Evolutionary conservation across 2,329 filamentous ascomycete species (phyloP), one percentile per base, ranked within the genome.

Genomic region (Trichoderma lentiforme): DNA sequence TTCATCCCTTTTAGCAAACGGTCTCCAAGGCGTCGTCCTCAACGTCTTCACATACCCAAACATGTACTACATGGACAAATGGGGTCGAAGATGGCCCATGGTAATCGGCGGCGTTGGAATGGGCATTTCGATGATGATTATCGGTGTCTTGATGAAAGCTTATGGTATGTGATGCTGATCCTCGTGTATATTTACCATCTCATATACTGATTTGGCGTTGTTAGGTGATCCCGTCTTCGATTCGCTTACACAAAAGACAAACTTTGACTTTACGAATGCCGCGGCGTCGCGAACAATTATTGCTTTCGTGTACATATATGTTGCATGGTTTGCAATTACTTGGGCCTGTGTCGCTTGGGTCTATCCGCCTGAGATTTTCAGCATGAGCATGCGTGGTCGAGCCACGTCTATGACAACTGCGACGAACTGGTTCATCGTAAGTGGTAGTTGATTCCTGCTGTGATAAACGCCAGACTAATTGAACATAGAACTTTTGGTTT

Each of bases 321-420:
- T 90, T 75, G 85, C 89, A 71, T 81, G 88, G 65, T 90, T 90
- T 77, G 86, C 87, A 0, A 79, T 90, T 9, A 90, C 88, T 0
- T 82, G 89, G n/a, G 88, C 88, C 0, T 88, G 88, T 1, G 86
- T 89, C 1, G 86, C 85, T 69, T 90, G 88, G 88, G 84, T 90
- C 65, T 90, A 91, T 76, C 86, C 87, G 0, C 86, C 88, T 11
- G 89, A 90, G 78, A 74, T 80, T 51, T 81, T 76, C 85, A 84
- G 84, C 77, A 76, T 77, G 74, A 75, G 77, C 21, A 79, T 80
- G 72, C 72, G 72, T 12, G 72, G 72, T 2, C 61, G 72, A 14
- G 72, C 72, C 14, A 73, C 72, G 8, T 73, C 72, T 12, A 71
- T 73, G 72, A 73, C 72, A 7, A 73, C 72, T 8, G 63, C 72